These are phyloP conservation scores for Penicillium verhagenii DNA, from an alignment of 495 filamentous ascomycete species.

Conservation along the genomic window DNA sequence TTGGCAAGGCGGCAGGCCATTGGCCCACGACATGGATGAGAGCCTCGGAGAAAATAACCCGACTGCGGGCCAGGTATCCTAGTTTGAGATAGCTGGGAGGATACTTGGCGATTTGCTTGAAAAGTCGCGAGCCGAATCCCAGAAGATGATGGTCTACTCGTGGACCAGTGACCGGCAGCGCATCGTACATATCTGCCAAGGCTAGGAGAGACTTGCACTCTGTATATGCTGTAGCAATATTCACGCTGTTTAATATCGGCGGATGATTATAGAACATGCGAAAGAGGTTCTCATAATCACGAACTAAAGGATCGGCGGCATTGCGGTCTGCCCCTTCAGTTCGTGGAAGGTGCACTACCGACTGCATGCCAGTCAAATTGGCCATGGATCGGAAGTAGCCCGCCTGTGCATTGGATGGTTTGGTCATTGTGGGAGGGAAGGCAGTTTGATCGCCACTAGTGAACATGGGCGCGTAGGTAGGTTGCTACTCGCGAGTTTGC, in stretches of 20 bases:
- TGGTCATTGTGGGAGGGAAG: slow-evolving; percentile 53
- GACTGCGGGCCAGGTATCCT: slow-evolving; percentile 78
- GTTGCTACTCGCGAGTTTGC: slow-evolving; percentile 29
- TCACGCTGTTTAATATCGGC: slow-evolving; percentile 73
- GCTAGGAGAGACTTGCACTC: slow-evolving; percentile 85
- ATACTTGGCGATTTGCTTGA: slow-evolving; percentile 94
- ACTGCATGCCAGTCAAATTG: slow-evolving; percentile 61
- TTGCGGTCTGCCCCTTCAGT: slow-evolving; percentile 34
- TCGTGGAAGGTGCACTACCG: slow-evolving; percentile 46
- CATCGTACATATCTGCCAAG: slow-evolving; percentile 89
- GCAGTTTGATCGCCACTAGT: slow-evolving; percentile 41
- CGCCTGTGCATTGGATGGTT: slow-evolving; percentile 47
- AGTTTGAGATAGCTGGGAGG: slow-evolving; percentile 87
- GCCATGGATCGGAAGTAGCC: slow-evolving; percentile 87
- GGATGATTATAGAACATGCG: slow-evolving; percentile 91
- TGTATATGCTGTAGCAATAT: slow-evolving; percentile 86
- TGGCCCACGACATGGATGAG: slow-evolving; percentile 89
- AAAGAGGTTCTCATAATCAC: slow-evolving; percentile 91
- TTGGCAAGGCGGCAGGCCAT: slow-evolving; percentile 78
- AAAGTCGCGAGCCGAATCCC: slow-evolving; percentile 82
- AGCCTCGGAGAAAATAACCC: slow-evolving; percentile 86
- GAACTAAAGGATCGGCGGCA: slow-evolving; percentile 66
- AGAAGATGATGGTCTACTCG: slow-evolving; percentile 91
- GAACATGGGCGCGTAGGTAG: slow-evolving; percentile 49
- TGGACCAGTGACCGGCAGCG: slow-evolving; percentile 79